Evolutionary conservation across 805 yeast genomes (phyloP), one percentile per base, ranked within the genome.

Genomic region (Schizosaccharomyces cryophilus): DNA sequence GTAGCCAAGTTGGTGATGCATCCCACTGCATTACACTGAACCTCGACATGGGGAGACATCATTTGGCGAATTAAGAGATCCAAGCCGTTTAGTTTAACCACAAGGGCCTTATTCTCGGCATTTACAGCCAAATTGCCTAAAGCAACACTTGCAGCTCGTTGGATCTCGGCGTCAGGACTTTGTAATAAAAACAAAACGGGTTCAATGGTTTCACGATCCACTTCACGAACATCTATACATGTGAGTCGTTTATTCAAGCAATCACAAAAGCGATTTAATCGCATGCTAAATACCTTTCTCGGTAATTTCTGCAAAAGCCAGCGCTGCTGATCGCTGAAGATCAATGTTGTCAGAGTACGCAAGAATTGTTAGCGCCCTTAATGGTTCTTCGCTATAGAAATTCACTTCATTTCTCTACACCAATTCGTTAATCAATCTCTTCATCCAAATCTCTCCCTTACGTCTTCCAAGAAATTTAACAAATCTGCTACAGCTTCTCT

Each of bases 11-110:
- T 93, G 45, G 99, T 93, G 69, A 93, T 89, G 71, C 98, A 93
- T 19, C 99, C 99, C 62, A 93, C 98, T 2, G 99, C 98, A 70
- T 93, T 93, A 73, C 99, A 93, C 73, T 93, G 98, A 48, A 93
- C 97, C 72, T 93, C 99, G 62, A 93, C 95, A 69, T 93, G 93
- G 61, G 93, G 80, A 54, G 95, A 84, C 84, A 87, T 84, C 99
- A 93, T 93, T 73, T 93, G 98, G 71, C 94, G 83, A 67, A 93
- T 93, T 58, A 93, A 79, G 4, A 97, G 97, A 65, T 89, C 95
- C 62, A 93, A 78, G 1, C 97, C 98, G 35, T 97, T 97, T 96
- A 93, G 87, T 68, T 90, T 95, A 19, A 94, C 97, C 63, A 93
- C 90, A 61, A 93, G 77, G 19, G 85, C 79, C 71, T 93, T 93